These are phyloP conservation scores for Farysia itapuensis DNA, from an alignment of 1,284 basidiomycete genomes.

Conservation along the genomic window DNA sequence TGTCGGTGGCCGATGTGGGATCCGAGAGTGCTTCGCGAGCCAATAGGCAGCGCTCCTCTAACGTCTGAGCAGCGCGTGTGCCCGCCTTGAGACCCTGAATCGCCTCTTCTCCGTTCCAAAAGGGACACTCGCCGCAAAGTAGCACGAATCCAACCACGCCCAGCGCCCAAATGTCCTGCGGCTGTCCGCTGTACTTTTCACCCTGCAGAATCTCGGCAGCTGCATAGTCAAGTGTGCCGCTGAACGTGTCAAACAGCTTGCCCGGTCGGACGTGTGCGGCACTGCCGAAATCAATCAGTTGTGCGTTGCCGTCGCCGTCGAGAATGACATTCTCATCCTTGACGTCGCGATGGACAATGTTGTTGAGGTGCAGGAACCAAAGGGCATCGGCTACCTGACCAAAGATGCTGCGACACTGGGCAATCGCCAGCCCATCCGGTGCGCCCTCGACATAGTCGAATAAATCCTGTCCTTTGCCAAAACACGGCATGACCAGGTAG, in stretches of 20 bases:
- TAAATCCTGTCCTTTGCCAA: conserved; percentile 70
- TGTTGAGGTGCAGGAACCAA: conserved; percentile 84
- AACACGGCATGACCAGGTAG: conserved; percentile 71
- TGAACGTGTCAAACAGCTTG: conserved; percentile 92
- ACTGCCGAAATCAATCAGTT: conserved; percentile 90
- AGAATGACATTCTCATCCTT: conserved; percentile 93
- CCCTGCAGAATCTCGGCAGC: conserved; percentile 94
- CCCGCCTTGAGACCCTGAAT: conserved; percentile 47
- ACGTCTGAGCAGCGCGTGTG: conserved; percentile 44
- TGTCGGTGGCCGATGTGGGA: conserved; percentile 23
- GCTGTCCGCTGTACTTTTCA: conserved; percentile 89
- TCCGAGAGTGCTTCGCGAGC: conserved; percentile 17
- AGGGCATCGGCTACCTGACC: conserved; percentile 93
- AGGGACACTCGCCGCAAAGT: conserved; percentile 87
- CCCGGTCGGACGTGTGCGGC: conserved; percentile 73
- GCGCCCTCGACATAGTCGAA: conserved; percentile 92
- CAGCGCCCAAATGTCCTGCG: conserved; percentile 97
- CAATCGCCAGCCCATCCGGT: conserved; percentile 78
- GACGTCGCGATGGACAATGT: conserved; percentile 95
- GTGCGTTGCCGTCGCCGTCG: conserved; percentile 65
- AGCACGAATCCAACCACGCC: conserved; percentile 97
- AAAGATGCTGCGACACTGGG: conserved; percentile 78
- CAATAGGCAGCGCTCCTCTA: conserved; percentile 43
- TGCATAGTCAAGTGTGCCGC: conserved; percentile 81
- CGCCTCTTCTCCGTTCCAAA: conserved; percentile 65